Base-by-base conservation (phyloP, 441 rosid species). In the Bruguiera hainesii region DNA sequence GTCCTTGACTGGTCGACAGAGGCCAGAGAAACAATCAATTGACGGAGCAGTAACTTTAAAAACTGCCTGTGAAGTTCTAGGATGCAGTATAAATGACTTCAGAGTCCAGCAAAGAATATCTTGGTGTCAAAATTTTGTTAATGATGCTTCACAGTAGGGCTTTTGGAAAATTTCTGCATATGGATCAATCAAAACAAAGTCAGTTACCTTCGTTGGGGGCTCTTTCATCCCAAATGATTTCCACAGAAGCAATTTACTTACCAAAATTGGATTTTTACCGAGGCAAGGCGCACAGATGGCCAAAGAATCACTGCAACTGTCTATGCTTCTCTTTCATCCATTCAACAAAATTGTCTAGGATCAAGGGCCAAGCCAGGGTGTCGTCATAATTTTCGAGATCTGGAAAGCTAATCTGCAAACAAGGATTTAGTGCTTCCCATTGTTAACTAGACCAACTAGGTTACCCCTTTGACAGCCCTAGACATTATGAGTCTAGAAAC, bases 311-410 rank as follows among this genome's bases (percentile, higher is more conserved):
- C 64, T 37, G 29, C 61, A 56, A 67, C 78, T 65, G 74, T 30
- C 78, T 37, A 19, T 6, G 63, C 39, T 83, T 79, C 66, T 75
- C 79, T 72, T 76, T 82, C 77, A 79, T 71, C 90, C 85, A 84
- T 26, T 81, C 83, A 4, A 84, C 84, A 78, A 80, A 84, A 71
- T 75, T 77, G 76, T 84, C 87, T 0, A 82, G 80, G 61, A 84
- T 78, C 71, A 82, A 73, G 31, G 90, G 90, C 88, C 88, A 86
- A 60, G 90, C 85, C 60, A 69, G 68, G 6, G 31, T 61, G 48
- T 74, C 50, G 50, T 86, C 87, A 53, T 84, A 84, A 55, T 86
- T 84, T 26, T 69, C 62, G 8, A 86, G 74, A 76, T 79, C 79
- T 51, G 88, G 78, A 71, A 82, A 82, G 68, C 52, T 78, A 31